Base-by-base conservation (phyloP, 768 basidiomycete genomes). In the Lactarius sanguifluus region DNA sequence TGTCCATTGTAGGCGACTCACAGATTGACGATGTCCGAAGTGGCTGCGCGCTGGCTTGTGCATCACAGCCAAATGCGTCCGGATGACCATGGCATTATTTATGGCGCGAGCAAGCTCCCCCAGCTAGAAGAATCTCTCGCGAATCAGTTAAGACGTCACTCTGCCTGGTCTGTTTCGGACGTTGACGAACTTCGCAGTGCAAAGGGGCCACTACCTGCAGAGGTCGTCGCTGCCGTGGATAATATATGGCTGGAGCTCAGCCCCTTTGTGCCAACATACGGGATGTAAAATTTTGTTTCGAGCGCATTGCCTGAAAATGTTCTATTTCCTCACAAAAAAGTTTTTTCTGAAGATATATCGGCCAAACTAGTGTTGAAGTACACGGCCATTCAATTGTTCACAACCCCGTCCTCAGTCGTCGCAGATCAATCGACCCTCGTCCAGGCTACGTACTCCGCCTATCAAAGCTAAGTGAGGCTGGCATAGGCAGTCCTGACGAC, bases 1-100 rank as follows among this genome's bases (percentile, higher is more conserved):
- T 63, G 1, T 73, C 74, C 3, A 61, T 78, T 18, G 73, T 75
- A 3, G 72, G 74, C 13, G 71, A 74, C 66, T 69, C 59, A 77
- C 64, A 65, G 67, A 23, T 69, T 80, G 23, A 79, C 77, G 2
- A 72, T 79, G 57, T 64, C 77, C 28, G 80, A 81, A 62, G 71
- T 75, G n/a, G 81, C 78, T 4, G 71, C 80, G 4, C 72, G 81
- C 38, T 81, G 81, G 81, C 65, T 77, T 58, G 70, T 74, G 30
- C 79, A 82, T 65, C 81, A 82, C 69, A 80, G 79, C 28, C 67
- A 73, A 50, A 69, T 80, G 67, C 74, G 75, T 61, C 62, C 60
- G 3, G 73, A 73, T 50, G 60, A 71, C 43, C 73, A 73, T n/a
- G 75, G 75, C 50, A 72, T 80, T 68, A 74, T 82, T 64, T 79